A percentile compares a stretch with the other conserved stretches of the same genome.
phyloP scores from a whole-genome alignment of 2,329 filamentous ascomycete genomes.

The Ramichloridium luteum region DNA sequence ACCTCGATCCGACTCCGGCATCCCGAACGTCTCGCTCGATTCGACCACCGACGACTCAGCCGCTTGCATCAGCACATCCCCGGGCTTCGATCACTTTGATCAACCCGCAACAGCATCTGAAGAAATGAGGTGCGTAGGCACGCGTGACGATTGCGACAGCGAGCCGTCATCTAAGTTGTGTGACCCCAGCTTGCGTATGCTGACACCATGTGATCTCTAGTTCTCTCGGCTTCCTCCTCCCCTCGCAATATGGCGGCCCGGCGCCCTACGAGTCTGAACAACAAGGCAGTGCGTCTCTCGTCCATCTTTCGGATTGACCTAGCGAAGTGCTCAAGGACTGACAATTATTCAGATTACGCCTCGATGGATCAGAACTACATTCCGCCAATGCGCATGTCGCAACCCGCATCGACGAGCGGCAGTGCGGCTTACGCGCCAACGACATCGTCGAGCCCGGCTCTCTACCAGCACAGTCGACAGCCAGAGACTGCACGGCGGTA shows the following conservation, averaged over 20 bases:
- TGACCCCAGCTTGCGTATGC: too few relatives aligned
- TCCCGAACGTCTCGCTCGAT: conserved; percentile 21
- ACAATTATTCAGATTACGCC: conserved; percentile 15
- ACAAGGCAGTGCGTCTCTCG: conserved; percentile 17
- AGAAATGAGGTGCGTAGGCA: conserved; percentile 24
- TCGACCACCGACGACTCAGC: conserved; percentile 17
- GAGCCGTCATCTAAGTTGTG: too few relatives aligned
- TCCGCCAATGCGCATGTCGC: conserved; percentile 22
- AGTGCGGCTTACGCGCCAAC: conserved; percentile 13
- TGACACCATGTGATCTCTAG: too few relatives aligned
- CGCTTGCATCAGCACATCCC: conserved; percentile 12
- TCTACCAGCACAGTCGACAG: conserved; percentile 19
- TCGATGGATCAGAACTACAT: conserved; percentile 23
- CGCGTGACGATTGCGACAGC: conserved; percentile 8
- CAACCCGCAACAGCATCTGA: conserved; percentile 17
- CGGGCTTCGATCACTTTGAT: conserved; percentile 17
- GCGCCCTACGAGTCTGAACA: conserved; percentile 19
- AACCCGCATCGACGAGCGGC: conserved; percentile 17
- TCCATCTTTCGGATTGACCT: too few relatives aligned
- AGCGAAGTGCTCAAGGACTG: conserved; percentile 5
- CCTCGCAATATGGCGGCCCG: conserved; percentile 25
- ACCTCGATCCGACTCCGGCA: conserved; percentile 23
- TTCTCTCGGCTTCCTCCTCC: conserved; percentile 25
- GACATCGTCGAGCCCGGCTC: conserved; percentile 20
- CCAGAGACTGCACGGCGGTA: conserved; percentile 15